phyloP scores from a whole-genome alignment of 306 rosid species.

The peach (Prunus persica) region DNA sequence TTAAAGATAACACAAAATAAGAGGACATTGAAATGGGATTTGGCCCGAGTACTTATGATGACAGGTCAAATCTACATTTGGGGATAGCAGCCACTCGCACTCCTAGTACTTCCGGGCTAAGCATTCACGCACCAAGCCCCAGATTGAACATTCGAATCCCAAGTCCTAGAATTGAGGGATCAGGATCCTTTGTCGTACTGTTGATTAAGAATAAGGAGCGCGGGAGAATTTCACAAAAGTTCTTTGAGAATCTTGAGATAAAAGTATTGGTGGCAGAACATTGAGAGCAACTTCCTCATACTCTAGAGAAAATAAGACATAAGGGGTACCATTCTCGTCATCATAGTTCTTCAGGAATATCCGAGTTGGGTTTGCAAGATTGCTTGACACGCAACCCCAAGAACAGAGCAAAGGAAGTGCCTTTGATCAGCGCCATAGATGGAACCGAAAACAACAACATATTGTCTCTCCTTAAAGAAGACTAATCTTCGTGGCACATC shows the following conservation, averaged over 20 bases:
- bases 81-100: not conserved
- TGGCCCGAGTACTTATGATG: not conserved
- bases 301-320: slow-evolving; percentile 19
- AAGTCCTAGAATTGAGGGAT: slow-evolving; percentile 41
- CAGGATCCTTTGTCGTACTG: slow-evolving; percentile 31
- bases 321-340: slow-evolving; percentile 1
- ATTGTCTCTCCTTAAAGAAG: slow-evolving; percentile 24
- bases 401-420: slow-evolving; percentile 4
- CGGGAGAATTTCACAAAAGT: slow-evolving; percentile 16
- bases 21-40: slow-evolving; percentile 31
- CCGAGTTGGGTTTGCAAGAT: slow-evolving; percentile 20
- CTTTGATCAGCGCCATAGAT: slow-evolving; percentile 15
- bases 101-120: not conserved
- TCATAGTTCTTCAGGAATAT: slow-evolving; percentile 24
- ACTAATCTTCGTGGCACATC: slow-evolving; percentile 13
- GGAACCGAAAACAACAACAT: slow-evolving; percentile 19
- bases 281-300: slow-evolving; percentile 26
- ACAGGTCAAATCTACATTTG: not conserved
- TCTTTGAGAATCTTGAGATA: slow-evolving; percentile 37
- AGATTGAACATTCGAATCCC: slow-evolving; percentile 20
- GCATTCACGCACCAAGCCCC: slow-evolving; percentile 30
- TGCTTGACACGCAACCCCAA: slow-evolving; percentile 18
- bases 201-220: slow-evolving; percentile 28
- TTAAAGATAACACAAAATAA: not conserved
- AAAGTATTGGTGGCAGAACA: slow-evolving; percentile 26